Percentiles rank a stretch among this genome's conserved stretches.
Evolutionary conservation across 2,329 filamentous ascomycete species (phyloP).

Genomic region (Massarina eburnea): DNA sequence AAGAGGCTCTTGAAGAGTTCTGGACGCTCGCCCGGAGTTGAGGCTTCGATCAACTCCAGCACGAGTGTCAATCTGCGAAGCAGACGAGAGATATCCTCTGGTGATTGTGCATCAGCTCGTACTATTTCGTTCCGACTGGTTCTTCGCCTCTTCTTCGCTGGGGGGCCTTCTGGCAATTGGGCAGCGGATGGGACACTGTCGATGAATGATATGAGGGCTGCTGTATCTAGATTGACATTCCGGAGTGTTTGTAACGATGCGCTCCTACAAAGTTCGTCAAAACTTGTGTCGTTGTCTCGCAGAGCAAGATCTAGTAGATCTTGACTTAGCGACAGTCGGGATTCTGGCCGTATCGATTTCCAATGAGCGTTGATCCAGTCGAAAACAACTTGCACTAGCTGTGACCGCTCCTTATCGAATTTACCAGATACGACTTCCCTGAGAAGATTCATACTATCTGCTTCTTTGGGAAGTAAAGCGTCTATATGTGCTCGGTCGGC

Average conservation of each 20-base stretch:
- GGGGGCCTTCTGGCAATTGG: slow-evolving; percentile 70
- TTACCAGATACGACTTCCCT: slow-evolving; percentile 53
- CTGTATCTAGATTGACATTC: slow-evolving; percentile 70
- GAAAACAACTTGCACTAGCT: slow-evolving; percentile 68
- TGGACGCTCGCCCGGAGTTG: slow-evolving; percentile 72
- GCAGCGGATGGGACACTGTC: slow-evolving; percentile 73
- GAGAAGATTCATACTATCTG: slow-evolving; percentile 59
- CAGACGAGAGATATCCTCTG: slow-evolving; percentile 65
- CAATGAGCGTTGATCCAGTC: slow-evolving; percentile 71
- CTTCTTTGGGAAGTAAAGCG: slow-evolving; percentile 58
- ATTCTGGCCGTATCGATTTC: slow-evolving; percentile 67
- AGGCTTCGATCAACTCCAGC: slow-evolving; percentile 82
- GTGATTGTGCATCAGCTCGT: slow-evolving; percentile 62
- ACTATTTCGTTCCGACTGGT: slow-evolving; percentile 72
- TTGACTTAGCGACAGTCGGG: slow-evolving; percentile 61
- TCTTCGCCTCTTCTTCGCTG: slow-evolving; percentile 76
- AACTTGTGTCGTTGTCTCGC: slow-evolving; percentile 33
- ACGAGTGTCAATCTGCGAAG: slow-evolving; percentile 82
- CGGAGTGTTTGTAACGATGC: slow-evolving; percentile 70
- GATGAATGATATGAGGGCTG: slow-evolving; percentile 71
- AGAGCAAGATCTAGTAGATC: slow-evolving; percentile 65
- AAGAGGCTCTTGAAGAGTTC: slow-evolving; percentile 80
- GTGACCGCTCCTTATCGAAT: slow-evolving; percentile 48
- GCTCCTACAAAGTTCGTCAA: slow-evolving; percentile 51
- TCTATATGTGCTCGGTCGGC: slow-evolving; percentile 57